These are phyloP conservation scores for Cytidiella melzeri DNA, from an alignment of 768 basidiomycete genomes.

Conservation along the genomic window DNA sequence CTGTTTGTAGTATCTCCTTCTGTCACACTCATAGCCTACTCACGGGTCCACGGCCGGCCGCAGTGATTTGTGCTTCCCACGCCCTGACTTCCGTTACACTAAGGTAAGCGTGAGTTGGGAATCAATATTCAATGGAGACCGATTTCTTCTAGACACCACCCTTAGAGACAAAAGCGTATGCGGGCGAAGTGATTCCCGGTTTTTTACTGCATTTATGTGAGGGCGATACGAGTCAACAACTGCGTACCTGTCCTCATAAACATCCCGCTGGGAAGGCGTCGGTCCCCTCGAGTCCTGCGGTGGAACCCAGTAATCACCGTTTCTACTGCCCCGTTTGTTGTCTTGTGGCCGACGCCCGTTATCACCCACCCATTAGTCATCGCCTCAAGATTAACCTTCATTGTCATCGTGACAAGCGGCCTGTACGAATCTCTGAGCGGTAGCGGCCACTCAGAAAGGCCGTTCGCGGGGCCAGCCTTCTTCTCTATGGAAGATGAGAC, in stretches of 20 bases:
- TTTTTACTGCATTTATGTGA: neutral
- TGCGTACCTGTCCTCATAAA: slow-evolving; percentile 19
- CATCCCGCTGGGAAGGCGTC: slow-evolving; percentile 11
- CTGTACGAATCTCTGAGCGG: slow-evolving; percentile 18
- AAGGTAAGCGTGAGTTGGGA: slow-evolving; percentile 21
- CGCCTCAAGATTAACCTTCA: slow-evolving; percentile 35
- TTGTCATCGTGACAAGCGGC: slow-evolving; percentile 41
- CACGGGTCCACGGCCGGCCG: slow-evolving; percentile 15
- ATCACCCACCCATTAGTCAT: slow-evolving; percentile 25
- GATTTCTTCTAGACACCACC: slow-evolving; percentile 6
- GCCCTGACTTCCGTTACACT: slow-evolving; percentile 13
- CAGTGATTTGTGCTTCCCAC: slow-evolving; percentile 26
- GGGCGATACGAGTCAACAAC: slow-evolving; percentile 26
- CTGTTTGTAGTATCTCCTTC: neutral
- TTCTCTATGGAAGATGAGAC: slow-evolving; percentile 77
- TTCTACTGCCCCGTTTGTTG: slow-evolving; percentile 8
- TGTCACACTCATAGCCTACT: slow-evolving; percentile 7
- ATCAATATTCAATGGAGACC: slow-evolving; percentile 21
- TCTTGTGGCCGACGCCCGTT: slow-evolving; percentile 13
- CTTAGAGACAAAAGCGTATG: slow-evolving; percentile 3
- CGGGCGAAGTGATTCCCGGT: slow-evolving; percentile 2
- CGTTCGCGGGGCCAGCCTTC: slow-evolving; percentile 19
- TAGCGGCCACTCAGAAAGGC: slow-evolving; percentile 9
- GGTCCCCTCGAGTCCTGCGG: neutral
- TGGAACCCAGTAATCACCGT: slow-evolving; percentile 12